Percentiles rank a stretch among this genome's conserved stretches.
Conservation (phyloP, 2,329 filamentous ascomycete genomes). For the Amesomyces nigricolor region DNA sequence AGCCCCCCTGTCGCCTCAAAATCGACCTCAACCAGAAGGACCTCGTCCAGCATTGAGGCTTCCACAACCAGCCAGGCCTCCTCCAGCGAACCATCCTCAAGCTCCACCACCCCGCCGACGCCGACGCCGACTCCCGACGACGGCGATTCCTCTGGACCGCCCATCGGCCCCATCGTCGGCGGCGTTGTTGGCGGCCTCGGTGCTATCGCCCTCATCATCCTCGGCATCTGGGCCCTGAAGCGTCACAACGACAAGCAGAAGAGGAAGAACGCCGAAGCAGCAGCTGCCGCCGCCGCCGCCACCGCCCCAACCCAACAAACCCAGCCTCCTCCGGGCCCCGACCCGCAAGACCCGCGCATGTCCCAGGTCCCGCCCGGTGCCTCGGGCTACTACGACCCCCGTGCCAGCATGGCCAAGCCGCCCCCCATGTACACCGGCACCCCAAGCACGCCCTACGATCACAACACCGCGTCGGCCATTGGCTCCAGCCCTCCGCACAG, state of each 20-base stretch:
- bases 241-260: conserved; percentile 27
- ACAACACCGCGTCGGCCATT: background rate
- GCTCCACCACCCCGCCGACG: background rate
- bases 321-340: conserved; percentile 10
- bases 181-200: conserved; percentile 31
- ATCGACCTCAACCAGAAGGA: background rate
- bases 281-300: background rate
- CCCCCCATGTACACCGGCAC: conserved; percentile 13
- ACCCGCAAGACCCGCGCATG: conserved; percentile 11
- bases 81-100: background rate
- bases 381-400: conserved; percentile 19
- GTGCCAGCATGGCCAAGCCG: conserved; percentile 1
- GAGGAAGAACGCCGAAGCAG: background rate
- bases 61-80: background rate
- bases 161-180: conserved; percentile 30
- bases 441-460: conserved; percentile 10
- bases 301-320: background rate
- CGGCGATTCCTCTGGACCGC: conserved; percentile 12
- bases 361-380: conserved; percentile 12
- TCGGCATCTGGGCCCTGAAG: conserved; percentile 30
- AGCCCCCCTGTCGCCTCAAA: background rate
- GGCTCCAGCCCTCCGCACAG: conserved; percentile 10
- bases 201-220: conserved; percentile 28
- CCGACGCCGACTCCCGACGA: background rate
- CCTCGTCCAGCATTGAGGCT: background rate